Base-by-base conservation (phyloP, 306 rosid species). In the Leucaena leucocephala region DNA sequence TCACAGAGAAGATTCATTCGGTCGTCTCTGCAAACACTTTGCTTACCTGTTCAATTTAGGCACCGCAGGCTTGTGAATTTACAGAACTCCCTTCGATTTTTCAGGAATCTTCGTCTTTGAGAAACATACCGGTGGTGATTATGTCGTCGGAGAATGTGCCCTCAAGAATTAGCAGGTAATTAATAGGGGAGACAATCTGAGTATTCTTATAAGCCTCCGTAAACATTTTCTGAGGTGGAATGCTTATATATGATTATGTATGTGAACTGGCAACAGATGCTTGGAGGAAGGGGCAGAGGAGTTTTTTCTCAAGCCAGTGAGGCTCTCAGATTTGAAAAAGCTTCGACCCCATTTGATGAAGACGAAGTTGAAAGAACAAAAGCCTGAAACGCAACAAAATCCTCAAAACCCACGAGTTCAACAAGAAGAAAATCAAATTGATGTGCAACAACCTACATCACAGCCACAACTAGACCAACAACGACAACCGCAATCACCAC, bases 101-200 rank as follows among this genome's bases (percentile, higher is more conserved):
- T 72, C 91, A 94, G 98, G 98, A 93, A 78, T 92, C 97, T 57
- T 88, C 93, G 68, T 88, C 97, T 70, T 72, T 92, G 86, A 88
- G 82, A 85, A 85, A 94, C 97, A 88, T 94, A 76, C 98, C 98
- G 39, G 98, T 94, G 33, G 98, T 92, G 86, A 92, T 92, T 76
- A 91, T 92, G 98, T 92, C 97, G 76, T 94, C 97, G 45, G 98
- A 94, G 84, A 89, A 94, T 85, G 98, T 81, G 73, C 98, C 97
- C 80, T 85, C 98, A 75, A 94, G 98, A 77, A 94, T 92, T 76
- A 68, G 19, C 54, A 68, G 73, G 73, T 68, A 68, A 63, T 27
- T 27, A 27, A 68, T 6, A 0, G 34, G 49, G 39, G 73, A 68
- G 55, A 68, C 35, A 44, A 11, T 19, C 9, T 68, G 38, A 68